Evolutionary conservation across 768 basidiomycete genomes (phyloP).

Genomic region (Leccinellum albellum): DNA sequence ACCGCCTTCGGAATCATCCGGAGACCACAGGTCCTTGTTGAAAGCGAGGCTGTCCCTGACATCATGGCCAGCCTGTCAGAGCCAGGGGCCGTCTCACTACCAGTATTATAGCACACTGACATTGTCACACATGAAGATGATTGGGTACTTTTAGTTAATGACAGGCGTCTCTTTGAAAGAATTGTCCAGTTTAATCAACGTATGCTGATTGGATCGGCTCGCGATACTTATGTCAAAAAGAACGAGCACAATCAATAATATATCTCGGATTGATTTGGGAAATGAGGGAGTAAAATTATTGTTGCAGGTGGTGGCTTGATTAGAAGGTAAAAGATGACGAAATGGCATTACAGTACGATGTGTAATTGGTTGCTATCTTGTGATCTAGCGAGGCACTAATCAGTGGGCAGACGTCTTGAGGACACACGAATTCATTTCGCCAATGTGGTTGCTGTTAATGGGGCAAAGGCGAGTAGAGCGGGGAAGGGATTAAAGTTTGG

Average conservation of each 20-base stretch:
- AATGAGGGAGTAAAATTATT: too few species aligned
- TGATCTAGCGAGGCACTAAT: constrained; percentile 2
- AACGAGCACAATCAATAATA: neutral
- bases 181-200: too few species aligned
- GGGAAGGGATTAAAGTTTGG: constrained; percentile 22
- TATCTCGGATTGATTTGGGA: too few species aligned
- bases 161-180: too few species aligned
- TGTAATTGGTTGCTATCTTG: constrained; percentile 25
- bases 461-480: constrained; percentile 21
- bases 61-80: neutral
- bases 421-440: constrained; percentile 26
- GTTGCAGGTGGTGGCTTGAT: neutral
- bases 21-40: too few species aligned
- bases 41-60: too few species aligned
- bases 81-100: neutral
- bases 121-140: neutral
- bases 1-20: neutral
- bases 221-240: too few species aligned
- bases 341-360: constrained; percentile 10
- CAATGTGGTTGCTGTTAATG: constrained; percentile 10
- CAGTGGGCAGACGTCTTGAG: constrained; percentile 18
- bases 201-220: too few species aligned
- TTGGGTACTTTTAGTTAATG: too few species aligned
- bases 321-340: neutral
- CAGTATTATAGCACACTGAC: too few species aligned